Conservation (phyloP, 2,329 filamentous ascomycete genomes). For the Penicillium capsulatum region DNA sequence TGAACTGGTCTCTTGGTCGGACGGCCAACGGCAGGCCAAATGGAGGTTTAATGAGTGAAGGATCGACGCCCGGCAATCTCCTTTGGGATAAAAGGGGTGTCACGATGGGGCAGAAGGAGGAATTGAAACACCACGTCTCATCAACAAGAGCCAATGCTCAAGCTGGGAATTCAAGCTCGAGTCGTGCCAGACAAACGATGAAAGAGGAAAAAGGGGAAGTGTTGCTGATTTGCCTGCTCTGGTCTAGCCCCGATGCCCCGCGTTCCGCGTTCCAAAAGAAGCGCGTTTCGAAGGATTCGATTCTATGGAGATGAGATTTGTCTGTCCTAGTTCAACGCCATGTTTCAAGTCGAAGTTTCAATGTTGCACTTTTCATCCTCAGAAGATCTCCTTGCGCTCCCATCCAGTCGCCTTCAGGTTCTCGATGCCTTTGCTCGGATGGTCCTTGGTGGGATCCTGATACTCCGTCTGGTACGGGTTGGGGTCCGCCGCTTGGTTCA, state of each 20-base stretch:
- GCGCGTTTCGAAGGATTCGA: too few relatives aligned
- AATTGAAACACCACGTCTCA: constrained; percentile 4
- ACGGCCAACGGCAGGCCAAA: constrained; percentile 15
- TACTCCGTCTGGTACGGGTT: constrained; percentile 89
- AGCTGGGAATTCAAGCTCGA: too few relatives aligned
- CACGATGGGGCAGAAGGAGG: constrained; percentile 15
- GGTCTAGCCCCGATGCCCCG: constrained; percentile 23
- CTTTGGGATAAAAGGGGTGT: constrained; percentile 24
- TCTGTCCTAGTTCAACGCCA: neutral
- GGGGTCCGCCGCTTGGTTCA: constrained; percentile 79
- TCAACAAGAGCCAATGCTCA: too few relatives aligned
- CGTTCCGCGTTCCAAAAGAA: constrained; percentile 16
- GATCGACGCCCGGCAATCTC: constrained; percentile 24
- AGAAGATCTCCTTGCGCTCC: constrained; percentile 74
- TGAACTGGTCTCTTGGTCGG: constrained; percentile 1
- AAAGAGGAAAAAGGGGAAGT: constrained; percentile 1
- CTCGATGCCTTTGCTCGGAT: constrained; percentile 65
- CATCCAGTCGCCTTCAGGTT: constrained; percentile 68
- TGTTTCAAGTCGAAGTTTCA: neutral
- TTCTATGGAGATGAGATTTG: too few relatives aligned
- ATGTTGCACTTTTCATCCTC: neutral
- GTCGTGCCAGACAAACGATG: too few relatives aligned
- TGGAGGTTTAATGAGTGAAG: constrained; percentile 22
- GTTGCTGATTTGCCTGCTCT: constrained; percentile 19
- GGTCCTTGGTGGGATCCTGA: constrained; percentile 62